Conservation (phyloP, 176 grass and related monocot species). For the Musa itinerans region DNA sequence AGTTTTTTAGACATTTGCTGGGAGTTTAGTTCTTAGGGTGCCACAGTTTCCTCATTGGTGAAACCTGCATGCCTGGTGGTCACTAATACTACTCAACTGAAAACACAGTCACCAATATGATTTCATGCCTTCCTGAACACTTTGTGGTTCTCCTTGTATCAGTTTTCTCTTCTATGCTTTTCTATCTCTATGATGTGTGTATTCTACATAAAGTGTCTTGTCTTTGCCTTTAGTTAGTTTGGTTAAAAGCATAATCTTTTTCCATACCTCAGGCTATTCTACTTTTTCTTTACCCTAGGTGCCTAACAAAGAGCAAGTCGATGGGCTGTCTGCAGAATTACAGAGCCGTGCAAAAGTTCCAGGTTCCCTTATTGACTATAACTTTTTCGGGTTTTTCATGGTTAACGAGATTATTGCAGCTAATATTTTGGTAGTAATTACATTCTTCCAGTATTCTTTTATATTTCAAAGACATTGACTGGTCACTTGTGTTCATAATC, state of each 20-base stretch:
- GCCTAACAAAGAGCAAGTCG: conserved; percentile 87
- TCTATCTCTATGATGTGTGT: neutral
- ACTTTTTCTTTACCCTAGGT: conserved; percentile 37
- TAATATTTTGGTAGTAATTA: neutral
- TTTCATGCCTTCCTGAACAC: neutral
- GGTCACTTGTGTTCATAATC: no score
- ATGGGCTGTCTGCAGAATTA: conserved; percentile 67
- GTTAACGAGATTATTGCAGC: neutral
- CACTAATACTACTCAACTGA: no score
- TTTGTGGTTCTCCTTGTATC: neutral
- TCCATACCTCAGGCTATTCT: neutral
- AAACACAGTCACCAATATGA: neutral
- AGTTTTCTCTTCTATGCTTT: neutral
- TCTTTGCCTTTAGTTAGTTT: neutral
- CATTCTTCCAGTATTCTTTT: neutral
- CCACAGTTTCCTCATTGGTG: neutral
- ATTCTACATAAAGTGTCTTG: neutral
- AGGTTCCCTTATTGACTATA: conserved; percentile 34
- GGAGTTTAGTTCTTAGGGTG: neutral
- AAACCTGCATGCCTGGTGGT: no score
- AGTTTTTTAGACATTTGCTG: neutral
- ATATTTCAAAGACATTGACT: no score
- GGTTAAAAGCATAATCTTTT: neutral
- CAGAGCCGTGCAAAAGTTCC: conserved; percentile 59
- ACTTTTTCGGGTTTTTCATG: neutral